phyloP scores from a whole-genome alignment of 1,284 basidiomycete genomes.

The Cryptococcus floricola region DNA sequence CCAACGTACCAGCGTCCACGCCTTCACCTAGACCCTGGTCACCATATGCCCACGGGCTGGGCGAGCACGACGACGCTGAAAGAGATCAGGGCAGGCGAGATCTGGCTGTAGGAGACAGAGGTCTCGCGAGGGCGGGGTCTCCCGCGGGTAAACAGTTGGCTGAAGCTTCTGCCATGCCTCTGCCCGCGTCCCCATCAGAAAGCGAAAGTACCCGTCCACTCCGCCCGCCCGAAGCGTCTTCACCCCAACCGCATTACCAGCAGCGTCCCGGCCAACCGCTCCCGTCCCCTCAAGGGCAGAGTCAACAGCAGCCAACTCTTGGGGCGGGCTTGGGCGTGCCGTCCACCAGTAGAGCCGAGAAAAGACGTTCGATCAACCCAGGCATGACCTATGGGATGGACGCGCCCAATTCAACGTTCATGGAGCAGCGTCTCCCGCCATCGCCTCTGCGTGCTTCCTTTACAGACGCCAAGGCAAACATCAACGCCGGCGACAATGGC shows the following conservation, averaged over 20 bases:
- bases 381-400: constrained; percentile 47
- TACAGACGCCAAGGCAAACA: constrained; percentile 22
- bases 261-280: background rate
- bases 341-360: constrained; percentile 37
- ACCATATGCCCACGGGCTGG: background rate
- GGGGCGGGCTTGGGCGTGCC: constrained; percentile 37
- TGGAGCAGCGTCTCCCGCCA: constrained; percentile 36
- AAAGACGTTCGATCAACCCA: constrained; percentile 49
- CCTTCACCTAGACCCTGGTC: background rate
- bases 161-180: constrained; percentile 16
- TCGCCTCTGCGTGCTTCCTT: constrained; percentile 45
- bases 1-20: no score
- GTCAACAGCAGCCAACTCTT: constrained; percentile 5
- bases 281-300: constrained; percentile 9
- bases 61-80: constrained; percentile 9
- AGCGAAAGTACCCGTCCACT: constrained; percentile 3
- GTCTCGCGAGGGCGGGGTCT: constrained; percentile 11
- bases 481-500: background rate
- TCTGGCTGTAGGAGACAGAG: constrained; percentile 17
- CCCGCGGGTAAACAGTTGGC: constrained; percentile 12
- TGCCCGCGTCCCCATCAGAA: constrained; percentile 26
- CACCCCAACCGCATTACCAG: background rate
- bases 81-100: constrained; percentile 11
- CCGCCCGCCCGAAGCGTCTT: constrained; percentile 7
- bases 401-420: constrained; percentile 31